These are phyloP conservation scores for Sugiyamaella japonica DNA, from an alignment of 1,139 yeast species.

Conservation along the genomic window DNA sequence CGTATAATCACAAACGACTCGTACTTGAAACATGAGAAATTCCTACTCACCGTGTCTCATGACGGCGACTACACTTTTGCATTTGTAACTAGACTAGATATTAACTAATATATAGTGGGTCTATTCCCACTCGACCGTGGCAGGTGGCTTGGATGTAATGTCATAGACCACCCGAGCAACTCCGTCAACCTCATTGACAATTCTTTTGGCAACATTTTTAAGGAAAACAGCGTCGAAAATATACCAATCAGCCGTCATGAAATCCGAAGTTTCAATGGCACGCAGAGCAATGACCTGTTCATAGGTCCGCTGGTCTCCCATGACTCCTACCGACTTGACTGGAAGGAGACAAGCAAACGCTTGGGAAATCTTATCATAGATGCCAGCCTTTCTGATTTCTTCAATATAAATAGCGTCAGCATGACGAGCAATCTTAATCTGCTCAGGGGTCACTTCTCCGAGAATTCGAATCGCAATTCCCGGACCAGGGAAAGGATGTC, in stretches of 20 bases:
- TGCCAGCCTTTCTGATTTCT: slow-evolving; percentile 90
- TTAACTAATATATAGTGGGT: slow-evolving; percentile 2
- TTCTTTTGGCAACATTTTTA: slow-evolving; percentile 91
- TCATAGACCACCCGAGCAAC: slow-evolving; percentile 99
- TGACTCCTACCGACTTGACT: slow-evolving; percentile 97
- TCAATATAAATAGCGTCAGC: slow-evolving; percentile 95
- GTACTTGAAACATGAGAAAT: slow-evolving; percentile 47
- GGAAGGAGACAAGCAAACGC: slow-evolving; percentile 97
- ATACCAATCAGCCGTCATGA: slow-evolving; percentile 99
- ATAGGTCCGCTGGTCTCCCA: slow-evolving; percentile 99
- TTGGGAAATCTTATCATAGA: slow-evolving; percentile 90
- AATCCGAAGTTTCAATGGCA: slow-evolving; percentile 96
- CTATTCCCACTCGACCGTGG: slow-evolving; percentile 99
- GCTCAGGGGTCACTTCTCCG: slow-evolving; percentile 92
- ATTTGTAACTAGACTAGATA: slow-evolving; percentile 31
- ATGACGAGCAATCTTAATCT: slow-evolving; percentile 94
- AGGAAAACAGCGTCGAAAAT: slow-evolving; percentile 90
- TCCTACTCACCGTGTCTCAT: slow-evolving; percentile 61
- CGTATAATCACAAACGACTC: slow-evolving; percentile 20
- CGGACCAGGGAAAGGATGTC: slow-evolving; percentile 99
- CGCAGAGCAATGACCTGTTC: slow-evolving; percentile 99
- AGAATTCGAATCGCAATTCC: slow-evolving; percentile 98
- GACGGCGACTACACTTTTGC: slow-evolving; percentile 55
- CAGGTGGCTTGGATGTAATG: slow-evolving; percentile 98
- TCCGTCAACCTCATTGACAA: slow-evolving; percentile 97